Conservation (phyloP, 1,284 basidiomycete species). For the Pholiota adiposa region DNA sequence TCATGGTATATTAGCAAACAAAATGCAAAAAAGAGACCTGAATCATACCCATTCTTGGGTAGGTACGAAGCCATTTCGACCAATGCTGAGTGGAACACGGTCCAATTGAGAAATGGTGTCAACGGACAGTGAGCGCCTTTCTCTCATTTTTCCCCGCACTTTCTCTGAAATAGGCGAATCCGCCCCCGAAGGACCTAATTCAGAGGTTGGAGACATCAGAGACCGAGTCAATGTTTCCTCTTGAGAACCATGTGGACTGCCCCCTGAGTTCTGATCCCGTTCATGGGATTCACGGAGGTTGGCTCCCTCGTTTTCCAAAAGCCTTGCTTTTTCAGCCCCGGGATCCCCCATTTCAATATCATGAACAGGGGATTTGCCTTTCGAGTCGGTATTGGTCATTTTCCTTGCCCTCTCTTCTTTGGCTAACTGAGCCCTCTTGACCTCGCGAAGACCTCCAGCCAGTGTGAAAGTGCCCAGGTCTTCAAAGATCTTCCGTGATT, state of each 20-base stretch:
- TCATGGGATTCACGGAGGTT: slow-evolving; percentile 17
- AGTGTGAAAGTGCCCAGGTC: slow-evolving; percentile 90
- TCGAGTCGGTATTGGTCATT: slow-evolving; percentile 30
- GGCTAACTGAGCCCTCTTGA: slow-evolving; percentile 71
- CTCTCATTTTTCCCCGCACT: slow-evolving; percentile 86
- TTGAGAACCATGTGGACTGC: slow-evolving; percentile 23
- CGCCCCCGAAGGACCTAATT: slow-evolving; percentile 28
- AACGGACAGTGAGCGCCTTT: slow-evolving; percentile 61
- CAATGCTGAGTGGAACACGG: slow-evolving; percentile 69
- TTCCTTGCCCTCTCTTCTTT: slow-evolving; percentile 68
- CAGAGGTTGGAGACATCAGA: slow-evolving; percentile 47
- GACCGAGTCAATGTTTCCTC: slow-evolving; percentile 30
- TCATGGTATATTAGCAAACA: not conserved
- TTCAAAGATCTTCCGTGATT: slow-evolving; percentile 83
- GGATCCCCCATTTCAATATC: slow-evolving; percentile 41
- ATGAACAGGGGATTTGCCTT: slow-evolving; percentile 41
- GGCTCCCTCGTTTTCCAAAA: slow-evolving; percentile 52
- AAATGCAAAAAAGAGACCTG: slow-evolving; percentile 5
- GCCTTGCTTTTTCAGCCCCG: slow-evolving; percentile 64
- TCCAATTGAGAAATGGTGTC: slow-evolving; percentile 66
- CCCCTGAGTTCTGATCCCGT: slow-evolving; percentile 17
- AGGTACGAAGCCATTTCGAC: slow-evolving; percentile 88
- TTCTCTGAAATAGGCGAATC: slow-evolving; percentile 70
- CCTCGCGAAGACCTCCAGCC: slow-evolving; percentile 80
- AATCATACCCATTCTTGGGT: slow-evolving; percentile 91